Evolutionary conservation across 306 rosid genomes (phyloP), one percentile per base, ranked within the genome.

Genomic region (Casuarina equisetifolia): DNA sequence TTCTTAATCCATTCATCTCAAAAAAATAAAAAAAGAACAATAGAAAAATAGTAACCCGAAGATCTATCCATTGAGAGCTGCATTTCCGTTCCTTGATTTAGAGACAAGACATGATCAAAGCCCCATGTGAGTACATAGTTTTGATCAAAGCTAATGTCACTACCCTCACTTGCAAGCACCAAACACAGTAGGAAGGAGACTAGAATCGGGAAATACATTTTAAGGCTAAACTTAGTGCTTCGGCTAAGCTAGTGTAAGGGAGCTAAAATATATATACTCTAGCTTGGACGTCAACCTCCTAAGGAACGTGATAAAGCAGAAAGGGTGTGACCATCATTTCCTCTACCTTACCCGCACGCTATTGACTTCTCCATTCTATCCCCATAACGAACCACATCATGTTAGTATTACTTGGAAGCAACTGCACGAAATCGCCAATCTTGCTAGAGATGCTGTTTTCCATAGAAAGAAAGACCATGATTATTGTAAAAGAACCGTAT

Each of bases 41-140:
- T 1, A 36, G 4, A 15, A 72, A 12, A 6, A 64, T 17, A 67
- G 12, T 76, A 69, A 89, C 92, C 90, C 38, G 92, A 82, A 63
- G 69, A 76, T 3, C 25, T 64, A 79, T 89, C 92, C 89, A 89
- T 69, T 58, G 81, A 82, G 70, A 89, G 90, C 78, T 84, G 83
- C 75, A 89, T 74, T 74, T 82, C 58, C 38, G 35, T 80, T 19
- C 88, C 90, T 78, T 80, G 83, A 20, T 89, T 62, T 36, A 70
- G 49, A 45, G 61, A 38, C 49, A 76, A 71, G 55, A 81, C 83
- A 72, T 80, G 87, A 76, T 78, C 64, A 13, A 35, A 78, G 13
- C 87, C 92, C 92, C 92, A 89, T 0, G 70, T 70, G 64, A 84
- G 83, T 13, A 82, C 12, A 74, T 86, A 89, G 70, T 86, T 89